Evolutionary conservation across 1,284 basidiomycete genomes (phyloP).

Genomic region (Cutaneotrichosporon daszewskae): DNA sequence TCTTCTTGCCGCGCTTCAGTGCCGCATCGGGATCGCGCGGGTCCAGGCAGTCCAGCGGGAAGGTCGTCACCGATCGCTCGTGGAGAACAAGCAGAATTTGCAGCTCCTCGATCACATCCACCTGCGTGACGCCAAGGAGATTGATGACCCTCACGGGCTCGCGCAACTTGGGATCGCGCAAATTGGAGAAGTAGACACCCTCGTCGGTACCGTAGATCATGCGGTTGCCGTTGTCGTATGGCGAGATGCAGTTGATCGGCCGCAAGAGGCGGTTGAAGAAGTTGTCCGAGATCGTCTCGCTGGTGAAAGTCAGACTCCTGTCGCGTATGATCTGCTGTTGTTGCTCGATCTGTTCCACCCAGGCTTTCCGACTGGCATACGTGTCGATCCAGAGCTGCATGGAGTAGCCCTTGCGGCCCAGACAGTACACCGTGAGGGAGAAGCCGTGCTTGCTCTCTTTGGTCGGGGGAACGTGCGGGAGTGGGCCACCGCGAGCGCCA

Average conservation of each 20-base stretch:
- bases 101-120: constrained; percentile 95
- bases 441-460: constrained; percentile 80
- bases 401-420: constrained; percentile 88
- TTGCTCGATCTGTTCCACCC: constrained; percentile 87
- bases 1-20: constrained; percentile 87
- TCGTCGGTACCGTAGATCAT: constrained; percentile 96
- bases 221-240: constrained; percentile 79
- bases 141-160: constrained; percentile 88
- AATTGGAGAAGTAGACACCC: constrained; percentile 88
- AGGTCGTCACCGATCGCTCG: constrained; percentile 94
- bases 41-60: constrained; percentile 89
- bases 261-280: constrained; percentile 78
- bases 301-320: constrained; percentile 81
- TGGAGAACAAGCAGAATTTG: constrained; percentile 91
- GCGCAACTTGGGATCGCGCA: constrained; percentile 63
- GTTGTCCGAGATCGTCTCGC: constrained; percentile 74
- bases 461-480: constrained; percentile 46
- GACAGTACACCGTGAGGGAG: constrained; percentile 86
- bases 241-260: constrained; percentile 89
- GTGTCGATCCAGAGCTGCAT: constrained; percentile 90
- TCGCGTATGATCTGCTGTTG: constrained; percentile 83
- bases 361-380: constrained; percentile 79
- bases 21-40: constrained; percentile 84
- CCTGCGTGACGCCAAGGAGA: constrained; percentile 83
- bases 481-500: constrained; percentile 12